These are phyloP conservation scores for Brettanomyces naardenensis DNA, from an alignment of 805 yeast genomes.

Conservation along the genomic window DNA sequence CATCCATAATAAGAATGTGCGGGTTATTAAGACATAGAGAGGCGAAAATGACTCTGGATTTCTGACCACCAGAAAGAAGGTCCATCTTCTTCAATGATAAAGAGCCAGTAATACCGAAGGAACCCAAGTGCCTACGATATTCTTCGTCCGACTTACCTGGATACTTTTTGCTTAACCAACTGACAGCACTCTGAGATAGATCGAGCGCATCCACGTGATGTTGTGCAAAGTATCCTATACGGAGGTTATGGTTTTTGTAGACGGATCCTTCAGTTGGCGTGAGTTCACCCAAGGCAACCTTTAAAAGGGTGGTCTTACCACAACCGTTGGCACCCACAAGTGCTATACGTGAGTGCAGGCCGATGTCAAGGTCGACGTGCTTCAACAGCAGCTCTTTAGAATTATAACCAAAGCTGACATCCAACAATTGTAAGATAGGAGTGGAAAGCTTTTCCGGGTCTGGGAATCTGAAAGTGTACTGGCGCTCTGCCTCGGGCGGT, in stretches of 20 bases:
- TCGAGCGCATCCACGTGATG: constrained; percentile 99
- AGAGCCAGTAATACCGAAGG: constrained; percentile 95
- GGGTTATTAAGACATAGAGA: constrained; percentile 86
- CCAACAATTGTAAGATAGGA: constrained; percentile 83
- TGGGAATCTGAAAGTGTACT: constrained; percentile 82
- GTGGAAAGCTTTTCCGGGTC: constrained; percentile 92
- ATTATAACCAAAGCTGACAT: constrained; percentile 79
- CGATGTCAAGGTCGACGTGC: constrained; percentile 83
- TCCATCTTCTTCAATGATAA: constrained; percentile 87
- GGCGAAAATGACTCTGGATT: constrained; percentile 97
- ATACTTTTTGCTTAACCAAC: constrained; percentile 83
- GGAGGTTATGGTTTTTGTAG: constrained; percentile 71
- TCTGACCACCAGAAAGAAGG: constrained; percentile 93
- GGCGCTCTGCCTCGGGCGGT: constrained; percentile 89
- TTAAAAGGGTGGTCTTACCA: constrained; percentile 94
- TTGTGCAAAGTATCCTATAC: constrained; percentile 97
- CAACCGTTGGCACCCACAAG: constrained; percentile 99
- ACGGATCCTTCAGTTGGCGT: constrained; percentile 74
- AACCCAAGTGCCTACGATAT: constrained; percentile 91
- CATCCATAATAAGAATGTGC: constrained; percentile 87
- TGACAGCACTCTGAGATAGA: constrained; percentile 72
- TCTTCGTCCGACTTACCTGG: constrained; percentile 97
- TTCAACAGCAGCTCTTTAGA: constrained; percentile 56
- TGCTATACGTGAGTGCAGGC: constrained; percentile 91
- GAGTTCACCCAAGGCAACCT: constrained; percentile 72